phyloP scores from a whole-genome alignment of 495 filamentous ascomycete genomes.

The Astrothelium subdiscretum region DNA sequence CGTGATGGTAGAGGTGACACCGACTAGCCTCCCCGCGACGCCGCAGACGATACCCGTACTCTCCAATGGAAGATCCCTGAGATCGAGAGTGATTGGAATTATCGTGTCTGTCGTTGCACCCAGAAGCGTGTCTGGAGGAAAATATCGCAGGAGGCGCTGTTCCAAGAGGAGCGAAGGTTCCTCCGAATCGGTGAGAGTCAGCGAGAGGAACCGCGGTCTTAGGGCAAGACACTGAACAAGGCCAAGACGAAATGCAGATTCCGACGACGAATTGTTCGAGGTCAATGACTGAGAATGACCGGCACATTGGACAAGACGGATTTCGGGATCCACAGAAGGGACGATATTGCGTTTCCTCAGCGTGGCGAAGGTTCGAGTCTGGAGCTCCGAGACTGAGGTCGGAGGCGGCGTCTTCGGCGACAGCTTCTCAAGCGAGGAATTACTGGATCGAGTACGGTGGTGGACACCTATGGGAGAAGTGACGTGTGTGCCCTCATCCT shows the following conservation, averaged over 20 bases:
- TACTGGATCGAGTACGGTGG: conserved; percentile 39
- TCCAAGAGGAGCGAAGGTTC: conserved; percentile 76
- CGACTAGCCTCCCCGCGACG: conserved; percentile 52
- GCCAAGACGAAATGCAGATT: conserved; percentile 41
- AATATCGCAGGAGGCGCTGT: conserved; percentile 51
- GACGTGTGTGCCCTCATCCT: conserved; percentile 46
- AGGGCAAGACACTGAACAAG: conserved; percentile 58
- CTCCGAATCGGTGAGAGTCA: conserved; percentile 78
- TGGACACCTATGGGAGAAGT: conserved; percentile 25
- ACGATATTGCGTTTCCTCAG: conserved; percentile 62
- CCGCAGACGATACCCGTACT: conserved; percentile 74
- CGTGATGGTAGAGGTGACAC: conserved; percentile 6
- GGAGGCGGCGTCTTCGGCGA: conserved; percentile 62
- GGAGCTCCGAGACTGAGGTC: conserved; percentile 62
- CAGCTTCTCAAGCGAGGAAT: conserved; percentile 34
- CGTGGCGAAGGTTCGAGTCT: conserved; percentile 66
- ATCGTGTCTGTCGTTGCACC: conserved; percentile 71
- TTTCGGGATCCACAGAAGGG: conserved; percentile 53
- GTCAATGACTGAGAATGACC: conserved; percentile 41
- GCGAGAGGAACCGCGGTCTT: conserved; percentile 66
- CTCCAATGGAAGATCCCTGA: conserved; percentile 70
- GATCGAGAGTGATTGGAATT: conserved; percentile 81
- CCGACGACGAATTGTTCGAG: conserved; percentile 21
- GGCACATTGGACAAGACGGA: conserved; percentile 76
- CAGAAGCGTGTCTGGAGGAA: conserved; percentile 50